Base-by-base conservation (phyloP, 73 alveolate genomes). In the Stentor roeselii region DNA sequence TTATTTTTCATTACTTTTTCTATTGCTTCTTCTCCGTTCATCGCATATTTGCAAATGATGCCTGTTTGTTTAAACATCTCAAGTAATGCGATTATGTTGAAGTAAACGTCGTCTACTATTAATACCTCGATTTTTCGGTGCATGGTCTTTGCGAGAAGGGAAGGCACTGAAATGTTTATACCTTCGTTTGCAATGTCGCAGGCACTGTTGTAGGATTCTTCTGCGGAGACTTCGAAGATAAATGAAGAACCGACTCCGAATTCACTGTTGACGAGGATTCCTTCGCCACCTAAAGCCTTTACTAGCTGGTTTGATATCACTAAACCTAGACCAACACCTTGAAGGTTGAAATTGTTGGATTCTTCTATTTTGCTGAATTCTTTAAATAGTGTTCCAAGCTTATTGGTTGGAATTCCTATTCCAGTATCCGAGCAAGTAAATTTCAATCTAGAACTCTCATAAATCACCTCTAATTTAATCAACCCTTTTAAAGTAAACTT, bases 401-500 rank as follows among this genome's bases (percentile, higher is more conserved):
- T 58, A 21, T 58, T 31, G 35, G 15, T 31, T 21, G 74, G 27
- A 58, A 58, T 58, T 1, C 74, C 74, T 1, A 58, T 58, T 0
- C 74, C 74, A 21, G 74, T 58, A 2, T 58, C 74, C 27, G 15
- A 21, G 15, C 15, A n/a, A n/a, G 27, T 58, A 1, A 58, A n/a
- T 58, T 58, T 58, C 27, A 58, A 31, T 31, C 74, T 58, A 21
- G 74, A 58, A 58, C 27, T 0, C 15, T n/a, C 15, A 31, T 31
- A 58, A 58, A 58, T 58, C 0, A 58, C 2, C 74, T 58, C 74
- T 0, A 88, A 78, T 15, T 34, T 4, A n/a, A n/a, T n/a, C n/a
- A n/a, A n/a, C 3, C 94, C 94, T 77, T 86, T 40, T 3, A 40
- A 27, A 14, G 94, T 88, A 74, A 86, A 88, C 75, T 88, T 88